These are phyloP conservation scores for Botrytis sinoallii DNA, from an alignment of 2,329 filamentous ascomycete genomes.

Conservation along the genomic window DNA sequence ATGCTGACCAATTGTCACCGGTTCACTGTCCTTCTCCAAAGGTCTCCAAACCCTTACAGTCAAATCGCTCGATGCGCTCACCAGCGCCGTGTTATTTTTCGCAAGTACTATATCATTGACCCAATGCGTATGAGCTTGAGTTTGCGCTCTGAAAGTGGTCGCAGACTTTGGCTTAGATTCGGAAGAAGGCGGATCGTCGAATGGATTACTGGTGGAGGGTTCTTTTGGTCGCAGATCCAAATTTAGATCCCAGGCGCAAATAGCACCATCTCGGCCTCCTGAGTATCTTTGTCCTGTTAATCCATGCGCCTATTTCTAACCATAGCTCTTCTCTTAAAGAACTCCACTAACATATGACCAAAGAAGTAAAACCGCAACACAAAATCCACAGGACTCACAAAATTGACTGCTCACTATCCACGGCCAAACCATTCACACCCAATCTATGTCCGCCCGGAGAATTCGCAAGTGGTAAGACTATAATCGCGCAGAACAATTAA, in stretches of 20 bases:
- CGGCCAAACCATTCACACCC: slow-evolving; percentile 89
- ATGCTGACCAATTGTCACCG: slow-evolving; percentile 84
- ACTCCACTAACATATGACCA: slow-evolving; percentile 18
- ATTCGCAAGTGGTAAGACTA: slow-evolving; percentile 70
- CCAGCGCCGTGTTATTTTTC: slow-evolving; percentile 61
- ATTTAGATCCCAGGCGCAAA: slow-evolving; percentile 92
- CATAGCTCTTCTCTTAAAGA: background rate
- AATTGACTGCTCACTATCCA: slow-evolving; percentile 78
- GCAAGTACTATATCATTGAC: slow-evolving; percentile 71
- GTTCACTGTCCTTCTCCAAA: slow-evolving; percentile 58
- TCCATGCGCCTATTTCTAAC: slow-evolving; percentile 21
- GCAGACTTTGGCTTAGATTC: slow-evolving; percentile 44
- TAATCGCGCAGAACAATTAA: background rate
- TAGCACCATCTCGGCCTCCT: slow-evolving; percentile 88
- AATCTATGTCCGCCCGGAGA: slow-evolving; percentile 82
- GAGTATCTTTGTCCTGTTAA: slow-evolving; percentile 66
- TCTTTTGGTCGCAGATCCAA: slow-evolving; percentile 54
- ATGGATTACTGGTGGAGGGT: slow-evolving; percentile 31
- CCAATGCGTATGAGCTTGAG: slow-evolving; percentile 75
- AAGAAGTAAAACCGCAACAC: background rate
- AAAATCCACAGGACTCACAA: slow-evolving; percentile 54
- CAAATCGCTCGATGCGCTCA: slow-evolving; percentile 71
- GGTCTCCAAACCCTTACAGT: slow-evolving; percentile 79
- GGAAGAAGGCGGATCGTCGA: slow-evolving; percentile 33
- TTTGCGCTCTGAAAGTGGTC: slow-evolving; percentile 57